Conservation (phyloP, 1,139 yeast genomes). For the Kodamaea fungicola region DNA sequence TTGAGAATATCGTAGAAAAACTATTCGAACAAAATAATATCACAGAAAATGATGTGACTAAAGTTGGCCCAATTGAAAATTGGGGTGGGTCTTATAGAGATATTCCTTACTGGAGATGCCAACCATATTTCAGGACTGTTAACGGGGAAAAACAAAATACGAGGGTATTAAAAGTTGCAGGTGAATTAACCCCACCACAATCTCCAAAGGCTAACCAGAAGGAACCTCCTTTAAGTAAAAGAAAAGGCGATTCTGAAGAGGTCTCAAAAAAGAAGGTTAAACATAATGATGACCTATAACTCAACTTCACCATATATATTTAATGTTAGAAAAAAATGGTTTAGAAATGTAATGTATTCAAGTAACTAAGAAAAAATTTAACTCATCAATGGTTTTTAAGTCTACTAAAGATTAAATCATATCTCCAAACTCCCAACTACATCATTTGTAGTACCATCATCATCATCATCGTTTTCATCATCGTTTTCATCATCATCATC, state of each 20-base stretch:
- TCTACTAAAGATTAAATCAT: conserved; percentile 7
- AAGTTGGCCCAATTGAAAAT: conserved; percentile 39
- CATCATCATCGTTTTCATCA: too few species aligned
- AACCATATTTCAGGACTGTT: conserved; percentile 88
- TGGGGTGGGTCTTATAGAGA: conserved; percentile 83
- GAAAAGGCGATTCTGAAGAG: conserved; percentile 6
- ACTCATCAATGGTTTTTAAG: too few species aligned
- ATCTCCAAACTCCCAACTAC: conserved; percentile 38
- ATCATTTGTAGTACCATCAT: conserved; percentile 24
- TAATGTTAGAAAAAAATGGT: neutral
- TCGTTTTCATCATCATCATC: conserved; percentile 5
- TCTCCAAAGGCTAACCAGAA: conserved; percentile 3
- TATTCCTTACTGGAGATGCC: conserved; percentile 97
- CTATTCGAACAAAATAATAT: conserved; percentile 47
- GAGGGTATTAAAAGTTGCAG: conserved; percentile 38
- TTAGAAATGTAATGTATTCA: neutral
- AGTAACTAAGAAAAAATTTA: too few species aligned
- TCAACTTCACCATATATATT: neutral
- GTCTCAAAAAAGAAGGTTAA: conserved; percentile 4
- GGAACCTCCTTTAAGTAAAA: conserved; percentile 1
- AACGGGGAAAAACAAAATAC: conserved; percentile 58
- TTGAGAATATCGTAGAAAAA: conserved; percentile 61
- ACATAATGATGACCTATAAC: neutral
- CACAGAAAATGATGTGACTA: conserved; percentile 47
- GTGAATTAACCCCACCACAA: conserved; percentile 9